Evolutionary conservation across 1,284 basidiomycete species (phyloP).

Genomic region (Trichosporon coremiiforme): DNA sequence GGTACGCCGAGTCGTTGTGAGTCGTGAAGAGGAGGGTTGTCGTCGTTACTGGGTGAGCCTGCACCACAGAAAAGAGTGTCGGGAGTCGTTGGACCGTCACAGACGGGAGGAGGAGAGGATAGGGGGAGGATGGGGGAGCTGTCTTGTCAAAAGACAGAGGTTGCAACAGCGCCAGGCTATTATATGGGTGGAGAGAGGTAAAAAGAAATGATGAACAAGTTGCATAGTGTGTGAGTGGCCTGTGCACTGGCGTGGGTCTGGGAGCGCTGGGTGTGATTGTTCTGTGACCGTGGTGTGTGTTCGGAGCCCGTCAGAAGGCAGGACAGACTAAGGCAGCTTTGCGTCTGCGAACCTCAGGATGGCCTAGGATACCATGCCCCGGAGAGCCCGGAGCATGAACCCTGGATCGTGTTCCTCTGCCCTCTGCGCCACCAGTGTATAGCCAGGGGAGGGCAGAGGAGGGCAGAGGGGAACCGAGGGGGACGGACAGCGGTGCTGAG

Average conservation of each 20-base stretch:
- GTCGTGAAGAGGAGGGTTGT: neutral
- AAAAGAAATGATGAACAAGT: neutral
- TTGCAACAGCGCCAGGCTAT: constrained; percentile 3
- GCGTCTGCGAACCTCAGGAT: too few relatives aligned
- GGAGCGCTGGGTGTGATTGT: constrained; percentile 3
- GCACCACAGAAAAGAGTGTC: constrained; percentile 19
- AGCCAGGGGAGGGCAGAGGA: too few relatives aligned
- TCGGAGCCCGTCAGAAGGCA: neutral
- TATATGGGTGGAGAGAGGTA: constrained; percentile 14
- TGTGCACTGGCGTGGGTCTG: constrained; percentile 11
- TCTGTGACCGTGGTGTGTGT: constrained; percentile 7
- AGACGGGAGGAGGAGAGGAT: constrained; percentile 1
- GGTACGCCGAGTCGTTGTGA: constrained; percentile 1
- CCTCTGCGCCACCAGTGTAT: too few relatives aligned
- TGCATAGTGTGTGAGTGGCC: constrained; percentile 7
- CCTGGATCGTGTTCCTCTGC: neutral
- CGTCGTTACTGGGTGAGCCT: constrained; percentile 15
- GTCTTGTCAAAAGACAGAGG: constrained; percentile 17
- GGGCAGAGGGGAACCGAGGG: too few relatives aligned
- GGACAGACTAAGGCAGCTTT: constrained; percentile 1
- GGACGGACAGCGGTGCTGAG: too few relatives aligned
- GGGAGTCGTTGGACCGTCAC: constrained; percentile 18
- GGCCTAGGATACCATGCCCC: neutral
- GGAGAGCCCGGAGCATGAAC: neutral
- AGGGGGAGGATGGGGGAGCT: constrained; percentile 10